These are phyloP conservation scores for Paraphoma chrysanthemicola DNA, from an alignment of 2,329 filamentous ascomycete species.

Conservation along the genomic window DNA sequence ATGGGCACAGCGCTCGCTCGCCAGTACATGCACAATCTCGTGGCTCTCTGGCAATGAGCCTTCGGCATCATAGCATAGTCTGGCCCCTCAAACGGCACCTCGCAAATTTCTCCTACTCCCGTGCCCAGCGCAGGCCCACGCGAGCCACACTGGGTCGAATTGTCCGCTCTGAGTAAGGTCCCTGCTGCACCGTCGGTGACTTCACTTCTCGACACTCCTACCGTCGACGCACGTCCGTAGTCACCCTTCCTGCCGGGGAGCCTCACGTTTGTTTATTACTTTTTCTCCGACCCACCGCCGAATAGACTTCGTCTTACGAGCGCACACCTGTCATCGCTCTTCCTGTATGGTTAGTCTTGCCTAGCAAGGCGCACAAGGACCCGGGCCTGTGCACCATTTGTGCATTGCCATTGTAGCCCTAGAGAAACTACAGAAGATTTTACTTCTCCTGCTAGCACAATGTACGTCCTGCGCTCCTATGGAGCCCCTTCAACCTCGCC, in stretches of 20 bases:
- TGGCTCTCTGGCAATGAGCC: slow-evolving; percentile 40
- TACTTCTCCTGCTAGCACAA: slow-evolving; percentile 37
- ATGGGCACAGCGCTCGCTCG: slow-evolving; percentile 34
- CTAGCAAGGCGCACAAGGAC: slow-evolving; percentile 27
- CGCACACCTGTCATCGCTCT: slow-evolving; percentile 31
- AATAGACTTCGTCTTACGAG: slow-evolving; percentile 38
- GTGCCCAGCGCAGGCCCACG: slow-evolving; percentile 29
- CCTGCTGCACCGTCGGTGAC: slow-evolving; percentile 29
- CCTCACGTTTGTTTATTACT: slow-evolving; percentile 28
- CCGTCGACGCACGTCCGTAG: slow-evolving; percentile 37
- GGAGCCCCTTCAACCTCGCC: slow-evolving; percentile 40
- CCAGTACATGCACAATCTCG: slow-evolving; percentile 44
- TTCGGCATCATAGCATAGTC: slow-evolving; percentile 25
- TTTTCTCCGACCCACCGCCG: slow-evolving; percentile 31
- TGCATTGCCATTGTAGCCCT: slow-evolving; percentile 30
- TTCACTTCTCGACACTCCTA: slow-evolving; percentile 38
- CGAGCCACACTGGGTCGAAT: slow-evolving; percentile 32
- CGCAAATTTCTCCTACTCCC: slow-evolving; percentile 30
- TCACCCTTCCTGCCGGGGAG: slow-evolving; percentile 22
- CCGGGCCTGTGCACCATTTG: slow-evolving; percentile 39
- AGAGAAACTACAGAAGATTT: slow-evolving; percentile 23
- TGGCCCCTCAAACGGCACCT: slow-evolving; percentile 36
- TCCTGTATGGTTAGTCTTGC: slow-evolving; percentile 44
- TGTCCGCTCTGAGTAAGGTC: slow-evolving; percentile 20
- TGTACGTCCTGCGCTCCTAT: slow-evolving; percentile 47